Evolutionary conservation across 345 rosid species (phyloP).

Genomic region (Geranium brycei): DNA sequence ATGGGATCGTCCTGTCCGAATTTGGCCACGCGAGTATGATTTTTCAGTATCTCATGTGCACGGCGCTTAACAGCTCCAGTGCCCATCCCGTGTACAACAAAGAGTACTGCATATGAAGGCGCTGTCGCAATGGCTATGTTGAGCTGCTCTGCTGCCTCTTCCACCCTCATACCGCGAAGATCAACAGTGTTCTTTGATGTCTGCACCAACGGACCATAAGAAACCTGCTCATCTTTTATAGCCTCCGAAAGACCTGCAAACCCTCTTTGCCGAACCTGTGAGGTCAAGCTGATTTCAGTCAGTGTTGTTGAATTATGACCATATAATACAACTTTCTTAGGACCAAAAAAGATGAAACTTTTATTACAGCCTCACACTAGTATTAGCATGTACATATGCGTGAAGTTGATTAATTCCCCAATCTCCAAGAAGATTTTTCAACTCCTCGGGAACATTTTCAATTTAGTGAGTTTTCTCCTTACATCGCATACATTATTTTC

Average conservation of each 20-base stretch:
- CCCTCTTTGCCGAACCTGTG: conserved; percentile 27
- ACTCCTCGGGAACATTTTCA: too few species aligned
- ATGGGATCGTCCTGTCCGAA: conserved; percentile 60
- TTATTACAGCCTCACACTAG: too few species aligned
- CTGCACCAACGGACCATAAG: conserved; percentile 37
- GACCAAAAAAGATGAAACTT: too few species aligned
- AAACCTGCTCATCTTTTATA: conserved; percentile 18
- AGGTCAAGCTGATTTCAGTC: not conserved
- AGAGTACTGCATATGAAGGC: conserved; percentile 40
- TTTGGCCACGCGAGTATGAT: conserved; percentile 48
- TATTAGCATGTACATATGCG: too few species aligned
- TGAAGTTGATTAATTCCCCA: too few species aligned
- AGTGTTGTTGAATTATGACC: not conserved
- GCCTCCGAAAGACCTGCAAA: conserved; percentile 11
- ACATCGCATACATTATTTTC: too few species aligned
- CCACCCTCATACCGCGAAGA: conserved; percentile 69
- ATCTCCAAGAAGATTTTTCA: too few species aligned
- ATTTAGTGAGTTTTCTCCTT: too few species aligned
- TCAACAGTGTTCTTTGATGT: conserved; percentile 71
- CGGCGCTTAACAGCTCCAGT: conserved; percentile 60
- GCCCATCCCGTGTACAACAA: conserved; percentile 74
- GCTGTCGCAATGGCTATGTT: conserved; percentile 46
- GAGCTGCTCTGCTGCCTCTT: conserved; percentile 62
- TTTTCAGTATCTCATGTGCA: conserved; percentile 41
- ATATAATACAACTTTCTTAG: too few species aligned